These are phyloP conservation scores for Strobilomyces confusus DNA, from an alignment of 768 basidiomycete genomes.

Conservation along the genomic window DNA sequence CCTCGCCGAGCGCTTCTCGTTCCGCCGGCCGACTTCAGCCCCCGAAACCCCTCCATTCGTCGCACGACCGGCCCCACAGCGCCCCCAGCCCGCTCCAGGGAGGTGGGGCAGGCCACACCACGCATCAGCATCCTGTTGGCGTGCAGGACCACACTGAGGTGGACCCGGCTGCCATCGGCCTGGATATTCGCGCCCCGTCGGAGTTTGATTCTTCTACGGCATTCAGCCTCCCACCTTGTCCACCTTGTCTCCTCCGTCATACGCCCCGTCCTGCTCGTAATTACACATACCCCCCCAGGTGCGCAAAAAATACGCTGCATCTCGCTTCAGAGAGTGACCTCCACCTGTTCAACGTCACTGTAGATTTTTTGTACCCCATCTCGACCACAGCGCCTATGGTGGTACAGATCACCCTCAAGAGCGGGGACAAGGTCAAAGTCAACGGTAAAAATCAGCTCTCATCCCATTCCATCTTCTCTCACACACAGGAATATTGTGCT, in stretches of 20 bases:
- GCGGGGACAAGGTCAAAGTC: slow-evolving; percentile 78
- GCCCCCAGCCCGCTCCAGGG: not conserved
- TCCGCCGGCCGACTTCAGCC: slow-evolving; percentile 8
- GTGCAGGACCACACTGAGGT: not conserved
- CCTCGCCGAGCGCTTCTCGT: not conserved
- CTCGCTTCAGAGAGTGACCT: not conserved
- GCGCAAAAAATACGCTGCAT: slow-evolving; percentile 18
- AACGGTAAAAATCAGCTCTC: slow-evolving; percentile 59
- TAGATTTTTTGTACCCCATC: slow-evolving; percentile 29
- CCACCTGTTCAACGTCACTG: slow-evolving; percentile 3
- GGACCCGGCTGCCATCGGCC: slow-evolving; percentile 9
- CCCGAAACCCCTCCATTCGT: slow-evolving; percentile 6
- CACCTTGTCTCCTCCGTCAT: slow-evolving; percentile 34
- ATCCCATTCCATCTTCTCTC: slow-evolving; percentile 13
- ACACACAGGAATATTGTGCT: slow-evolving; percentile 31
- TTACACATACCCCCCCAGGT: slow-evolving; percentile 20
- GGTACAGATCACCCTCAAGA: slow-evolving; percentile 60
- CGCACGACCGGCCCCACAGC: not conserved
- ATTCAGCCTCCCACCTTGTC: slow-evolving; percentile 31
- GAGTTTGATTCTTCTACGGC: slow-evolving; percentile 32
- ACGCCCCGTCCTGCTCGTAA: slow-evolving; percentile 22
- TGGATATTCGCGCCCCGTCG: slow-evolving; percentile 33
- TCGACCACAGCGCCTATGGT: slow-evolving; percentile 22
- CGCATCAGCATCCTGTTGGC: not conserved
- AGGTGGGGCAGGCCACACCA: no score